Evolutionary conservation across 257 asterid genomes (phyloP), one percentile per base, ranked within the genome.

Genomic region (Mentha longifolia): DNA sequence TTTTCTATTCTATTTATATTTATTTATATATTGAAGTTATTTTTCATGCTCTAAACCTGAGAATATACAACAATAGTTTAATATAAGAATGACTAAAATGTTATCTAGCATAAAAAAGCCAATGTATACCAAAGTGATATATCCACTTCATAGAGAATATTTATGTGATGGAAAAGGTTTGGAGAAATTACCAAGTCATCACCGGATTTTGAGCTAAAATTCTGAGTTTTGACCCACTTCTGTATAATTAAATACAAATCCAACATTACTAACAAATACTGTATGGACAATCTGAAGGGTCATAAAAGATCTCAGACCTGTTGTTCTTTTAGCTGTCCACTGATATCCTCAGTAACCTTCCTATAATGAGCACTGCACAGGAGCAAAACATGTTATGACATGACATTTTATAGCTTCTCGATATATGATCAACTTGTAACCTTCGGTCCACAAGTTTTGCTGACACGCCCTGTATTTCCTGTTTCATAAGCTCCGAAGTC

Each of bases 401-500:
- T 54, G 69, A 46, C 57, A 65, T 72, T 61, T 71, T 73, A 54
- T 46, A 45, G 57, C 37, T 68, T 65, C 50, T 74, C 22, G 52
- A 67, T 61, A 59, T 61, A 69, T 42, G 77, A 55, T 67, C 30
- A 61, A 74, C 74, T 42, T 41, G 45, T 76, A 82, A 93, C 98
- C 95, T 87, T 81, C 71, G 84, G 70, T 87, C 88, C 30, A 66
- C 71, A 65, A 86, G 82, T 84, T 87, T 93, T 55, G 74, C 75
- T 67, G 95, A 81, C 75, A 81, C 51, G 79, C 78, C 76, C 41
- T 54, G 77, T 77, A 67, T 89, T 80, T 89, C 96, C 61, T 91
- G 95, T 74, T 80, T 89, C 86, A 89, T 83, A 63, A 93, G 92
- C 77, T 86, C 90, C 76, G 89, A 71, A 31, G 96, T 85, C 96